These are phyloP conservation scores for Puccinia hordei DNA, from an alignment of 1,284 basidiomycete genomes.

Conservation along the genomic window DNA sequence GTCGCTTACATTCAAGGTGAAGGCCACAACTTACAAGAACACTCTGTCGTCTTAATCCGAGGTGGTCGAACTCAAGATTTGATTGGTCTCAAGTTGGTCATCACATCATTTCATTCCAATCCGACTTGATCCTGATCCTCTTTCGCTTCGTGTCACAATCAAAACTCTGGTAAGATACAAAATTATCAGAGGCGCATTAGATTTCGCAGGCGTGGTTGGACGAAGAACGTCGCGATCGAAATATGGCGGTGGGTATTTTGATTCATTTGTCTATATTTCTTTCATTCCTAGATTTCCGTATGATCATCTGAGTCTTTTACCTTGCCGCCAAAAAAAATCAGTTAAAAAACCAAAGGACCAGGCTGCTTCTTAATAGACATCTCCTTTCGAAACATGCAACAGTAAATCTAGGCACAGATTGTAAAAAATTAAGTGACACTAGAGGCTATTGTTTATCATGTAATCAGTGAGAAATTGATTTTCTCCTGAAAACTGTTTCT, in stretches of 20 bases:
- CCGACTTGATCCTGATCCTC: neutral
- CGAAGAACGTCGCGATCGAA: constrained; percentile 79
- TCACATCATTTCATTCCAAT: neutral
- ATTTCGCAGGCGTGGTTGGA: constrained; percentile 87
- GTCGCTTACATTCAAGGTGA: constrained; percentile 97
- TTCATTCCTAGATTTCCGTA: neutral
- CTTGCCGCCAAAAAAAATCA: neutral
- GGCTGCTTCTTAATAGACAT: neutral
- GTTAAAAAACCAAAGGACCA: constrained; percentile 34
- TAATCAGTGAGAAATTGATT: no score
- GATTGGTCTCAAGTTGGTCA: constrained; percentile 84
- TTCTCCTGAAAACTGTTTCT: no score
- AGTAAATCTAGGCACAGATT: neutral
- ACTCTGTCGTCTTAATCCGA: constrained; percentile 88
- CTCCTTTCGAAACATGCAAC: neutral
- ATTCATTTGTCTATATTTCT: neutral
- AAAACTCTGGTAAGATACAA: constrained; percentile 77
- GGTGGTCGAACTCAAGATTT: constrained; percentile 96
- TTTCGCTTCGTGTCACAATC: neutral
- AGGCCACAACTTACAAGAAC: constrained; percentile 97
- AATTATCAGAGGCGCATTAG: constrained; percentile 86
- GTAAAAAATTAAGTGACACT: no score
- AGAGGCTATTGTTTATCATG: no score
- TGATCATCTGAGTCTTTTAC: neutral
- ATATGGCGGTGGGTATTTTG: constrained; percentile 76